Conservation (phyloP, 306 rosid genomes). For the Begonia fuchsioides region DNA sequence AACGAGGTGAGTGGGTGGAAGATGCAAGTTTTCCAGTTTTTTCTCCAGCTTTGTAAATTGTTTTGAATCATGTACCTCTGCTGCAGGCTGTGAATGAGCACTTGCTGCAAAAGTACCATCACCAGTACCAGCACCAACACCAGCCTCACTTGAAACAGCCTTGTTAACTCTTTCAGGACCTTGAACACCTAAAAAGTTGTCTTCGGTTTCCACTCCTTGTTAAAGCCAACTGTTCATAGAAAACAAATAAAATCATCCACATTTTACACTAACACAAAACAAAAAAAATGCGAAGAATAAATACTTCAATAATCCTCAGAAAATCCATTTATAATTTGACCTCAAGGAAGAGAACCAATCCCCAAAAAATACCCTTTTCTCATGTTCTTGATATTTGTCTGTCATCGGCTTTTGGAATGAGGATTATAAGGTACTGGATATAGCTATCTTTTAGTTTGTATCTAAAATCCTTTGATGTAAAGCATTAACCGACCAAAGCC, state of each 20-base stretch:
- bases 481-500: no score
- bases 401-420: no score
- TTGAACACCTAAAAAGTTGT: constrained; percentile 34
- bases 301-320: no score
- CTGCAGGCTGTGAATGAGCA: constrained; percentile 25
- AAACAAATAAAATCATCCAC: constrained; percentile 6
- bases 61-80: constrained; percentile 42
- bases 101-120: constrained; percentile 24
- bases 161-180: constrained; percentile 33
- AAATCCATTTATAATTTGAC: no score
- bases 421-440: no score
- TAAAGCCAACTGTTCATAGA: constrained; percentile 66
- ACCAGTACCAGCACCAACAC: constrained; percentile 19
- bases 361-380: no score
- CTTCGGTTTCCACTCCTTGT: constrained; percentile 98
- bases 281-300: no score
- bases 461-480: no score
- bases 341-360: no score
- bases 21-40: constrained; percentile 57
- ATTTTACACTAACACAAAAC: neutral
- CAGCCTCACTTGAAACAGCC: constrained; percentile 35
- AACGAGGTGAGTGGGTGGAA: constrained; percentile 69
- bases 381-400: no score
- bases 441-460: no score
- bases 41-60: constrained; percentile 51